These are phyloP conservation scores for Simplicillium aogashimaense DNA, from an alignment of 2,329 filamentous ascomycete genomes.

Conservation along the genomic window DNA sequence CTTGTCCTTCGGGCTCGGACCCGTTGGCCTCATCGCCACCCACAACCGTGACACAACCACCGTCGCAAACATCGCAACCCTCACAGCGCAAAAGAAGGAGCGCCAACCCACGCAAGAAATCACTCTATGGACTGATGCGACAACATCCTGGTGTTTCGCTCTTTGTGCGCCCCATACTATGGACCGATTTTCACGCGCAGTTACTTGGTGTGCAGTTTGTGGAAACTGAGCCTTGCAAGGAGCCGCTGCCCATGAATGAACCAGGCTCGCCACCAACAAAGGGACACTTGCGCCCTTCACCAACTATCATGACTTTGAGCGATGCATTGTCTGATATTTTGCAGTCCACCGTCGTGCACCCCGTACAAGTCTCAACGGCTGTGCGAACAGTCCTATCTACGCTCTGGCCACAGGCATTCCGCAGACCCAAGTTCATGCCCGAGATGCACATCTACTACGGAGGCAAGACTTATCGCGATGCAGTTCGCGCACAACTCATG, in stretches of 20 bases:
- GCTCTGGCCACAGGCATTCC: conserved; percentile 30
- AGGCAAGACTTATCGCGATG: conserved; percentile 29
- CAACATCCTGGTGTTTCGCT: conserved; percentile 35
- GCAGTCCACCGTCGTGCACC: conserved; percentile 18
- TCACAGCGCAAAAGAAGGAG: background rate
- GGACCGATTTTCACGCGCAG: conserved; percentile 41
- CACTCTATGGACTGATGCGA: conserved; percentile 42
- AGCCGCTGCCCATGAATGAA: conserved; percentile 25
- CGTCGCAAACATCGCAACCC: background rate
- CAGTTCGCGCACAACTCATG: conserved; percentile 36
- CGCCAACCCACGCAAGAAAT: conserved; percentile 20
- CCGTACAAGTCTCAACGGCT: conserved; percentile 26
- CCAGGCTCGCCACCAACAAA: conserved; percentile 23
- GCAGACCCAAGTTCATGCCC: conserved; percentile 17
- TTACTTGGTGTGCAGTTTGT: conserved; percentile 38
- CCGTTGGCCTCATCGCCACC: too few species aligned
- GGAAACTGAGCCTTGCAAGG: conserved; percentile 28
- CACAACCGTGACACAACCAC: too few species aligned
- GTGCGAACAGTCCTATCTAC: conserved; percentile 33
- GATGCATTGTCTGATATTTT: conserved; percentile 33
- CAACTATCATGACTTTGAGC: conserved; percentile 30
- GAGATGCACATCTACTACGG: conserved; percentile 43
- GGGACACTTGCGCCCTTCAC: conserved; percentile 27
- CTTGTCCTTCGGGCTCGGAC: too few species aligned
- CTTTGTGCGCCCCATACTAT: conserved; percentile 42